These are phyloP conservation scores for Nicotiana obtusifolia DNA, from an alignment of 257 asterid genomes.

Conservation along the genomic window DNA sequence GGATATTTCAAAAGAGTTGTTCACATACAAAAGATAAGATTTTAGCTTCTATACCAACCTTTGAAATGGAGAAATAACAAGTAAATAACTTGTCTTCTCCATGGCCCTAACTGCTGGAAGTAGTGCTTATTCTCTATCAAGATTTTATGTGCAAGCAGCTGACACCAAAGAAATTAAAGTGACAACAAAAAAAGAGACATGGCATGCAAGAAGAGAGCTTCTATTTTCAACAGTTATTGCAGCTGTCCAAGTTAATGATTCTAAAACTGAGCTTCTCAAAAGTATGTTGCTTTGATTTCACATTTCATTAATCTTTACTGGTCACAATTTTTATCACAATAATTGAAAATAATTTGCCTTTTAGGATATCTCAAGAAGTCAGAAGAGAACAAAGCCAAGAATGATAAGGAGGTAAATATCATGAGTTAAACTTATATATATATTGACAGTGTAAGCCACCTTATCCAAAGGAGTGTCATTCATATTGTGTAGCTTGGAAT, in stretches of 20 bases:
- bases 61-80: not conserved
- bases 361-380: constrained; percentile 78
- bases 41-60: not conserved
- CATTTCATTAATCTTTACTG: not conserved
- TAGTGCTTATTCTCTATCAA: constrained; percentile 15
- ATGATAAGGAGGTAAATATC: constrained; percentile 75
- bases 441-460: rapidly evolving
- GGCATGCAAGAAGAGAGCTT: constrained; percentile 49
- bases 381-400: constrained; percentile 71
- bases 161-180: constrained; percentile 16
- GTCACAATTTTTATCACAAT: not conserved
- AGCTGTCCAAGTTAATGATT: constrained; percentile 28
- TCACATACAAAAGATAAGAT: constrained; percentile 1
- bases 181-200: constrained; percentile 14
- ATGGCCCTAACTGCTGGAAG: constrained; percentile 36
- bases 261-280: constrained; percentile 63
- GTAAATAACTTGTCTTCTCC: not conserved
- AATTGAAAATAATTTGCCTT: not conserved
- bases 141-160: constrained; percentile 19
- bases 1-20: not conserved
- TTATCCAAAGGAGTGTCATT: no score
- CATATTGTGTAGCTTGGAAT: no score
- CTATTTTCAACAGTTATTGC: constrained; percentile 36
- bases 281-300: constrained; percentile 27
- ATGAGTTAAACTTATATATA: not conserved